phyloP scores from a whole-genome alignment of 495 filamentous ascomycete species.

The Penicillium roqueforti region DNA sequence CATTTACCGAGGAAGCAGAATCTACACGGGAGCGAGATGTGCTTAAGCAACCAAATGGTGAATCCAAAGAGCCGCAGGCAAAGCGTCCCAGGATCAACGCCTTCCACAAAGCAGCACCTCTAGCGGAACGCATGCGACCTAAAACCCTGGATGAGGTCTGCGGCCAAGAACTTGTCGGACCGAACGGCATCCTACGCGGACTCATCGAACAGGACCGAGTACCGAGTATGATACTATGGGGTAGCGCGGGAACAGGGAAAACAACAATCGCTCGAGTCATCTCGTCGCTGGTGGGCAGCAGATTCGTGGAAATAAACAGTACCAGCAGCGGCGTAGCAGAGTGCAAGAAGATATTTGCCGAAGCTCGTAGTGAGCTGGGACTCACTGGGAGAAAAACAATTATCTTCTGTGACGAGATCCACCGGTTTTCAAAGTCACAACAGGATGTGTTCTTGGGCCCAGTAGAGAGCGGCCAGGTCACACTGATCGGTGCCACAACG shows the following conservation, averaged over 20 bases:
- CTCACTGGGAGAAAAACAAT: conserved; percentile 89
- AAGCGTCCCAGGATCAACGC: conserved; percentile 60
- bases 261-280: conserved; percentile 96
- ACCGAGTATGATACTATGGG: conserved; percentile 96
- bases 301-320: conserved; percentile 95
- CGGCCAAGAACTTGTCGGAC: conserved; percentile 88
- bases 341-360: conserved; percentile 87
- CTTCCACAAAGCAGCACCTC: conserved; percentile 67
- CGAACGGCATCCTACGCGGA: conserved; percentile 76
- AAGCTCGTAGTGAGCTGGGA: conserved; percentile 75
- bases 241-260: conserved; percentile 86
- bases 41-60: conserved; percentile 14
- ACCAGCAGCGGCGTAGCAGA: conserved; percentile 88
- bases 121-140: conserved; percentile 94
- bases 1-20: conserved; percentile 26
- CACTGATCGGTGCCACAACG: conserved; percentile 91
- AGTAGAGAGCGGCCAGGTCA: conserved; percentile 86
- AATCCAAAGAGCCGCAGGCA: conserved; percentile 31
- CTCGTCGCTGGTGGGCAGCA: conserved; percentile 69
- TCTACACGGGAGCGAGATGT: conserved; percentile 16
- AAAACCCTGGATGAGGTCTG: conserved; percentile 77
- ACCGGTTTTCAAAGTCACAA: conserved; percentile 87
- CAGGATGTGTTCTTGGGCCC: conserved; percentile 94
- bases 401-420: conserved; percentile 97
- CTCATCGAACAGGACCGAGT: conserved; percentile 83